Evolutionary conservation across 148 eudicot genomes (phyloP).

Genomic region (Heliosperma pusillum): DNA sequence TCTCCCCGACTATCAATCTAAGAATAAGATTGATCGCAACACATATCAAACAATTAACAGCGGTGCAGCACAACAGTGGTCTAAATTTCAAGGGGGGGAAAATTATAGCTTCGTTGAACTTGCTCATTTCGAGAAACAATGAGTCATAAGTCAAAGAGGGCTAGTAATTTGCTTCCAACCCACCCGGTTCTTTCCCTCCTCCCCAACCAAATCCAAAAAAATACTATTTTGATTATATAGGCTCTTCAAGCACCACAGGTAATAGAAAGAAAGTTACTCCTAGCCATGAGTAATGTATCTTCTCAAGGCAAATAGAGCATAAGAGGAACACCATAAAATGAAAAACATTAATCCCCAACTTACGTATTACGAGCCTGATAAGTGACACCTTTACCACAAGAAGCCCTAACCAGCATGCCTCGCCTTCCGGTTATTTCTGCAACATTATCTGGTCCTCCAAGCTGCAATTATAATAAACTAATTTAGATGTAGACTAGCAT

Average conservation of each 20-base stretch:
- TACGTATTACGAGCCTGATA: slow-evolving; percentile 94
- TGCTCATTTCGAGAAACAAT: background rate
- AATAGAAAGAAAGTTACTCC: background rate
- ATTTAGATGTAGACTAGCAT: background rate
- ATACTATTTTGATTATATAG: background rate
- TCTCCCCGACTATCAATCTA: background rate
- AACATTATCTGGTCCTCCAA: slow-evolving; percentile 96
- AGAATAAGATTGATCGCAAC: background rate
- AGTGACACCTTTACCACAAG: slow-evolving; percentile 90
- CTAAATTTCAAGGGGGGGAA: background rate
- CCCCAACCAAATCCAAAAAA: background rate
- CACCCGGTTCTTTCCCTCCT: background rate
- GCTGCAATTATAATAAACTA: slow-evolving; percentile 44
- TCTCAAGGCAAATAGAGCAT: background rate
- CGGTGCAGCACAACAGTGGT: background rate
- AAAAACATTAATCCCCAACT: slow-evolving; percentile 30
- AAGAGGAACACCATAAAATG: background rate
- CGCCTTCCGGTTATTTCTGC: slow-evolving; percentile 96
- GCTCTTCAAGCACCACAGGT: background rate
- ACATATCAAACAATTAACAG: background rate
- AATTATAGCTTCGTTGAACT: background rate
- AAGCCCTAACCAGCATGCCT: slow-evolving; percentile 88
- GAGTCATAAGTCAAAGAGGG: background rate
- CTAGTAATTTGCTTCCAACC: background rate
- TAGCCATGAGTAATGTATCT: background rate